Evolutionary conservation across 1,139 yeast genomes (phyloP).

Genomic region (Lodderomyces jiufengensis): DNA sequence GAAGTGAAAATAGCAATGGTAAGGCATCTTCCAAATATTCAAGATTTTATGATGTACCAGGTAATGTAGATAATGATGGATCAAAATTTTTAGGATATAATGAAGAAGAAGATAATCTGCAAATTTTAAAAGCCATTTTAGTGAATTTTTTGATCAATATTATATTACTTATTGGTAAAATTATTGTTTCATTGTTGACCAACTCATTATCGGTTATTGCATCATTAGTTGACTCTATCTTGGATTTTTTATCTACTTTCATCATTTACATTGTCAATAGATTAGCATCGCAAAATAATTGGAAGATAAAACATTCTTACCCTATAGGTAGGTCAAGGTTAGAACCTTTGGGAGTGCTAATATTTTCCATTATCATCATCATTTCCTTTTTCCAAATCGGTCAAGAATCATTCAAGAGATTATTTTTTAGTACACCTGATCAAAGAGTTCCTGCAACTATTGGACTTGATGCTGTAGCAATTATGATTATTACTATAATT

Average conservation of each 20-base stretch:
- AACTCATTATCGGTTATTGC: slow-evolving; percentile 74
- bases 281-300: slow-evolving; percentile 53
- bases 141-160: slow-evolving; percentile 64
- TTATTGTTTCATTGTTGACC: slow-evolving; percentile 59
- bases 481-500: slow-evolving; percentile 62
- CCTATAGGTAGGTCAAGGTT: slow-evolving; percentile 73
- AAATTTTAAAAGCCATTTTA: slow-evolving; percentile 58
- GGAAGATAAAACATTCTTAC: slow-evolving; percentile 44
- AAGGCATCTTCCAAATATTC: slow-evolving; percentile 20
- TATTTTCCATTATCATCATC: slow-evolving; percentile 68
- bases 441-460: slow-evolving; percentile 42
- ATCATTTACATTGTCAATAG: slow-evolving; percentile 65
- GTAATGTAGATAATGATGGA: slow-evolving; percentile 47
- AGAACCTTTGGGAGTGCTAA: slow-evolving; percentile 76
- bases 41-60: slow-evolving; percentile 50
- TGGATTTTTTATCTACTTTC: slow-evolving; percentile 72
- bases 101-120: slow-evolving; percentile 37
- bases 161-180: slow-evolving; percentile 57
- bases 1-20: slow-evolving; percentile 5
- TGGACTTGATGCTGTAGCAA: slow-evolving; percentile 51
- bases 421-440: slow-evolving; percentile 28
- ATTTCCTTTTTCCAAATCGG: slow-evolving; percentile 73
- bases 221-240: slow-evolving; percentile 69
- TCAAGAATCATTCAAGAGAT: slow-evolving; percentile 49
- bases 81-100: slow-evolving; percentile 20